phyloP scores from a whole-genome alignment of 345 rosid species.

The Hibiscus tridactylites region DNA sequence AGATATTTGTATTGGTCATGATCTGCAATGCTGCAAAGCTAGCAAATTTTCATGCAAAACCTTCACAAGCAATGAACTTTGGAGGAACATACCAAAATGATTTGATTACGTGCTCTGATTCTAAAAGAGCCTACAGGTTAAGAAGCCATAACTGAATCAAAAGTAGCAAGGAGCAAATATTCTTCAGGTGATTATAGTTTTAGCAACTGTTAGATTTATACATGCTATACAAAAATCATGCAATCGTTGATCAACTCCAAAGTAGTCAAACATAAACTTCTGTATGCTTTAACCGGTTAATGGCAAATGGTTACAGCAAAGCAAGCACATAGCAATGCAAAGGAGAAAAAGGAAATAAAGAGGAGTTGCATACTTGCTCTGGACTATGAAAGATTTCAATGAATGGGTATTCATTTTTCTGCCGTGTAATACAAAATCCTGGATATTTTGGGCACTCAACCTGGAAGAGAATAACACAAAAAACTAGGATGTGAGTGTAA shows the following conservation, averaged over 20 bases:
- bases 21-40: neutral
- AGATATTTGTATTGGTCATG: neutral
- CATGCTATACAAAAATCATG: neutral
- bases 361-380: constrained; percentile 44
- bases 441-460: constrained; percentile 99
- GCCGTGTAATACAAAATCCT: constrained; percentile 85
- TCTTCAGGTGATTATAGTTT: neutral
- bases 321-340: neutral
- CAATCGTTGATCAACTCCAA: neutral
- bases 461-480: constrained; percentile 35
- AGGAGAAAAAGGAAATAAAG: neutral
- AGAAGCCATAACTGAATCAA: neutral
- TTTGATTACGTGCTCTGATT: neutral
- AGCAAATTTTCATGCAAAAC: neutral
- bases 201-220: neutral
- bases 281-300: neutral
- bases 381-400: constrained; percentile 89
- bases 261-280: neutral
- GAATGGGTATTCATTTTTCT: constrained; percentile 84
- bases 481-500: constrained; percentile 10
- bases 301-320: neutral
- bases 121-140: neutral
- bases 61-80: neutral
- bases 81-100: neutral
- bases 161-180: neutral